A percentile compares a stretch with the other conserved stretches of the same genome.
Evolutionary conservation across 768 basidiomycete species (phyloP).

Genomic region (Macrolepiota dolichaula): DNA sequence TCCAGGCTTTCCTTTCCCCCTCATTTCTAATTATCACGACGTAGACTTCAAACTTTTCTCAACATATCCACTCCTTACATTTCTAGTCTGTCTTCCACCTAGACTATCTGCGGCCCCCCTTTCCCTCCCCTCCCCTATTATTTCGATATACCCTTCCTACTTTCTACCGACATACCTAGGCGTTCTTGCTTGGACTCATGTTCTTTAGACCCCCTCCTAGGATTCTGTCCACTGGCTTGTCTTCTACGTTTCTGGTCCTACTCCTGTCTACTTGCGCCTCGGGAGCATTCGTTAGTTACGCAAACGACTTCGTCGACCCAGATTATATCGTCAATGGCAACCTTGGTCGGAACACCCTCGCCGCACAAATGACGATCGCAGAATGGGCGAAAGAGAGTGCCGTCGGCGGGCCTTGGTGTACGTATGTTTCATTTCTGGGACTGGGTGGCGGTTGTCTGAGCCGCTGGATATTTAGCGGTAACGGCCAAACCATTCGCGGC

Average conservation of each 20-base stretch:
- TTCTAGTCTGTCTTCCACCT: not conserved
- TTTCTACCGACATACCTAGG: not conserved
- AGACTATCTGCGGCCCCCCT: slow-evolving; percentile 2
- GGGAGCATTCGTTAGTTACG: slow-evolving; percentile 36
- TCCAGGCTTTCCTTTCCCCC: not conserved
- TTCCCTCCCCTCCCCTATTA: not conserved
- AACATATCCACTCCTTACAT: not conserved
- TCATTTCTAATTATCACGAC: not conserved
- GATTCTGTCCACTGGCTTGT: slow-evolving; percentile 12
- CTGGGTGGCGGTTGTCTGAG: not conserved
- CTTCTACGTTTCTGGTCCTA: not conserved
- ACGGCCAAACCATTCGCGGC: slow-evolving; percentile 43
- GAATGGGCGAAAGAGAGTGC: slow-evolving; percentile 44
- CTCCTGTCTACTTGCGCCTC: slow-evolving; percentile 19
- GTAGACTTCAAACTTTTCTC: not conserved
- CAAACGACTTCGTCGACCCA: slow-evolving; percentile 57
- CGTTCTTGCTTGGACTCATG: slow-evolving; percentile 15
- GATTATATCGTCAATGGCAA: slow-evolving; percentile 39
- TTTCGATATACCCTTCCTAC: slow-evolving; percentile 7
- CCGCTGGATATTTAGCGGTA: slow-evolving; percentile 28
- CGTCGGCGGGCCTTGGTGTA: slow-evolving; percentile 53
- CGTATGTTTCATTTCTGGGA: slow-evolving; percentile 17
- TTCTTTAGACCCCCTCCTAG: slow-evolving; percentile 25
- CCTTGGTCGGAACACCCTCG: slow-evolving; percentile 37
- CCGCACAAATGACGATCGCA: slow-evolving; percentile 44